Percentiles rank a stretch among this genome's conserved stretches.
Evolutionary conservation across 805 yeast genomes (phyloP).

Genomic region (Allodekkera sacchari): DNA sequence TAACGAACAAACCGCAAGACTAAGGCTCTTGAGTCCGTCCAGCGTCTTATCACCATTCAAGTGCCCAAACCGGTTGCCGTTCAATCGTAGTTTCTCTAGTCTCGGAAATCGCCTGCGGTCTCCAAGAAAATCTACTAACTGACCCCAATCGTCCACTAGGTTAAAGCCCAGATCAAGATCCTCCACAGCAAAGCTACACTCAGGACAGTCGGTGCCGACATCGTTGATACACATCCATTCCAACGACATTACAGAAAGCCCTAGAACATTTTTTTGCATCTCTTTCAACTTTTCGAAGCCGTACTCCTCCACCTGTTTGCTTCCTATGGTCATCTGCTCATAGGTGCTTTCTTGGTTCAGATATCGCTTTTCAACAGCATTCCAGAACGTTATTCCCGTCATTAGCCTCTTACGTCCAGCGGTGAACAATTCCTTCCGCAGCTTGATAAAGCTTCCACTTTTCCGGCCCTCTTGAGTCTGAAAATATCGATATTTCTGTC

Average conservation of each 20-base stretch:
- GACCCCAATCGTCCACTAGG: constrained; percentile 34
- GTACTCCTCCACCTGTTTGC: constrained; percentile 48
- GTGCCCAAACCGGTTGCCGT: constrained; percentile 44
- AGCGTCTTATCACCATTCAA: constrained; percentile 3
- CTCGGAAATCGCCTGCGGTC: constrained; percentile 26
- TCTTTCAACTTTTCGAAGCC: constrained; percentile 55
- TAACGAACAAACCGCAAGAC: constrained; percentile 12
- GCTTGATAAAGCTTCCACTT: constrained; percentile 60
- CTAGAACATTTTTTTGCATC: constrained; percentile 38
- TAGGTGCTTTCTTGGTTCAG: constrained; percentile 24
- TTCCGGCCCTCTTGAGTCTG: constrained; percentile 20
- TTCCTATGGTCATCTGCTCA: constrained; percentile 30
- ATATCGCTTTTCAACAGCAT: constrained; percentile 23
- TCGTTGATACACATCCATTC: constrained; percentile 31
- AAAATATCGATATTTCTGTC: constrained; percentile 39
- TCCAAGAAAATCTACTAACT: constrained; percentile 31
- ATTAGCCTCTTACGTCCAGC: constrained; percentile 14
- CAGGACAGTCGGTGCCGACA: constrained; percentile 4
- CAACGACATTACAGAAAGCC: constrained; percentile 42
- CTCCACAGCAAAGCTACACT: constrained; percentile 13
- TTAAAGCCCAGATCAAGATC: constrained; percentile 56
- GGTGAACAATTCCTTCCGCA: not conserved
- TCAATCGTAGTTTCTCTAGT: constrained; percentile 38
- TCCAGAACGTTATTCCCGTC: constrained; percentile 39
- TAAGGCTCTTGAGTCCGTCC: constrained; percentile 11